A percentile compares a stretch with the other conserved stretches of the same genome.
Conservation (phyloP, 2,329 filamentous ascomycete species). For the Penicillium sp. region DNA sequence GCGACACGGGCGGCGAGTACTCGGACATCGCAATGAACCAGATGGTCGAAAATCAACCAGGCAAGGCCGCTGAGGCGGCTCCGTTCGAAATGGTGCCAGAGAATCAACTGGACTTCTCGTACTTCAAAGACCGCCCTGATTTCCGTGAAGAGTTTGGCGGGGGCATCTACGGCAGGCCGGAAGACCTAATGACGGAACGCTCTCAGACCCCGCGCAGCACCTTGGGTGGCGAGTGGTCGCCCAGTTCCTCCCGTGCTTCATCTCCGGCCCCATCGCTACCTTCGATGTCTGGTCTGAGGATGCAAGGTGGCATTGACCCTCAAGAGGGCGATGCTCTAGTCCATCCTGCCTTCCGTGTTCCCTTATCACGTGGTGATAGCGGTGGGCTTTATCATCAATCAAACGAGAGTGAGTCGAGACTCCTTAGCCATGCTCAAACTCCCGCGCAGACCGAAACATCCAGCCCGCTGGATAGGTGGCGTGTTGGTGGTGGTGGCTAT, state of each 20-base stretch:
- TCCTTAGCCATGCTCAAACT: conserved; percentile 43
- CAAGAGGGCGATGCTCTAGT: conserved; percentile 26
- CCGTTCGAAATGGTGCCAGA: conserved; percentile 93
- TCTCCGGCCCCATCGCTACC: conserved; percentile 45
- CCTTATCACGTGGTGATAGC: conserved; percentile 32
- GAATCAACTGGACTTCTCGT: conserved; percentile 82
- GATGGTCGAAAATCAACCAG: conserved; percentile 69
- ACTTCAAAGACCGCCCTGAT: conserved; percentile 87
- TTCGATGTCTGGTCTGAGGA: conserved; percentile 31
- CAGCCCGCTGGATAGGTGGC: conserved; percentile 40
- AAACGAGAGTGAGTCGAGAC: conserved; percentile 46
- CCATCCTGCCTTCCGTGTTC: conserved; percentile 43
- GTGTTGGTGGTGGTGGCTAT: conserved; percentile 39
- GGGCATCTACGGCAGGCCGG: conserved; percentile 56
- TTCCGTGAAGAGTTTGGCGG: conserved; percentile 88
- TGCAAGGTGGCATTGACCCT: conserved; percentile 31
- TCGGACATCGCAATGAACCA: conserved; percentile 79
- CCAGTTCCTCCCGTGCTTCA: conserved; percentile 44
- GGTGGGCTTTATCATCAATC: conserved; percentile 38
- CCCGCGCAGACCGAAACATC: conserved; percentile 27
- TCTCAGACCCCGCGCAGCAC: conserved; percentile 48
- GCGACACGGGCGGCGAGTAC: conserved; percentile 51
- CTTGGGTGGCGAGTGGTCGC: conserved; percentile 41
- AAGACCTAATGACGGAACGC: conserved; percentile 51
- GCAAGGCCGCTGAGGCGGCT: conserved; percentile 59